Percentiles rank a stretch among this genome's conserved stretches.
phyloP scores from a whole-genome alignment of 2,329 filamentous ascomycete genomes.

The Aspergillus sp. region DNA sequence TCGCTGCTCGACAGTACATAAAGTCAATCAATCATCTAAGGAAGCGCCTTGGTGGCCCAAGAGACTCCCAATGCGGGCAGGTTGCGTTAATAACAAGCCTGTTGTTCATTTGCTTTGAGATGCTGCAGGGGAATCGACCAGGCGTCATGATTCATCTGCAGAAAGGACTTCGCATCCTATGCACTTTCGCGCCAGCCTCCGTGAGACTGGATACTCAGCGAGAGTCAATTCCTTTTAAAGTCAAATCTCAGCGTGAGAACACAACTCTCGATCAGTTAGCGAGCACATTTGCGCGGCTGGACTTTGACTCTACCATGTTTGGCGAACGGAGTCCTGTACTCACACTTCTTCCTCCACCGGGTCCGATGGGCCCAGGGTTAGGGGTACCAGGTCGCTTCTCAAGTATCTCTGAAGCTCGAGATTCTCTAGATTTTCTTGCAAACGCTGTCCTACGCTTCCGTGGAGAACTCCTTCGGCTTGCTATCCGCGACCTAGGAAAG shows the following conservation, averaged over 20 bases:
- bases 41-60: background rate
- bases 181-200: background rate
- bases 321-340: constrained; percentile 1
- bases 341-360: background rate
- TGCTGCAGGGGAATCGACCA: constrained; percentile 24
- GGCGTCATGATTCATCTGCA: constrained; percentile 1
- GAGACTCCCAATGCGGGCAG: background rate
- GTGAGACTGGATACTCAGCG: background rate
- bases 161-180: constrained; percentile 4
- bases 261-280: background rate
- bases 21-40: constrained; percentile 1
- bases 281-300: background rate
- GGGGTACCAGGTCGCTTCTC: background rate
- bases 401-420: background rate
- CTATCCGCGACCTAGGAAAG: too few species aligned
- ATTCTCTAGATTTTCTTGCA: background rate
- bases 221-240: too few species aligned
- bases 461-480: background rate
- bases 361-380: background rate
- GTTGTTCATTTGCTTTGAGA: constrained; percentile 39
- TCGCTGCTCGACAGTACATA: constrained; percentile 3
- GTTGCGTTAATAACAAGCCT: constrained; percentile 37
- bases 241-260: too few species aligned
- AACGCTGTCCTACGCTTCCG: background rate
- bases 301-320: constrained; percentile 2